Percentiles rank a stretch among this genome's conserved stretches.
Conservation (phyloP, 1,139 yeast genomes). For the Suzukiozyma palmioleophila region DNA sequence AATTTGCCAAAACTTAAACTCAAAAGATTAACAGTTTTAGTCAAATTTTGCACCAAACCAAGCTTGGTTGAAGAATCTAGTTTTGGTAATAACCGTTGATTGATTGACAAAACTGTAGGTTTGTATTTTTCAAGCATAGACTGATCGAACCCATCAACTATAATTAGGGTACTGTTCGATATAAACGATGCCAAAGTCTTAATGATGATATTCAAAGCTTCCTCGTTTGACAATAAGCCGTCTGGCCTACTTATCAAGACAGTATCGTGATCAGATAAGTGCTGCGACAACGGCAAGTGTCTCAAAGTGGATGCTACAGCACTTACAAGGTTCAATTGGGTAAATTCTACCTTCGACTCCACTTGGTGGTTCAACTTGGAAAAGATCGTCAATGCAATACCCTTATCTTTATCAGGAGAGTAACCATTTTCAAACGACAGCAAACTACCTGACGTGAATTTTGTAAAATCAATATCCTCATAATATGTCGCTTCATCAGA, state of each 20-base stretch:
- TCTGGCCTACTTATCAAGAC: constrained; percentile 33
- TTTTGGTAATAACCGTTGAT: background rate
- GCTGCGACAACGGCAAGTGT: constrained; percentile 48
- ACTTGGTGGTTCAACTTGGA: constrained; percentile 17
- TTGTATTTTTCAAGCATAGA: constrained; percentile 10
- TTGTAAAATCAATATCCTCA: background rate
- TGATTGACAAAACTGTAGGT: constrained; percentile 23
- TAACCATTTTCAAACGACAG: constrained; percentile 26
- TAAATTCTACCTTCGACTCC: constrained; percentile 33
- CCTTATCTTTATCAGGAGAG: constrained; percentile 32
- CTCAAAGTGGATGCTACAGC: constrained; percentile 59
- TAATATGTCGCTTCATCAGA: constrained; percentile 7
- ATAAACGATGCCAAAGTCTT: constrained; percentile 31
- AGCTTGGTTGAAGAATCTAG: background rate
- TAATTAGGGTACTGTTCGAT: constrained; percentile 16
- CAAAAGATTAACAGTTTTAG: background rate
- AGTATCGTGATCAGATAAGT: constrained; percentile 36
- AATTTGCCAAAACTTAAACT: constrained; percentile 17
- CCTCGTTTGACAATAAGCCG: constrained; percentile 14
- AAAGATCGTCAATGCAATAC: constrained; percentile 29
- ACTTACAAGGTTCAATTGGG: constrained; percentile 61
- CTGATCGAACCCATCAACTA: constrained; percentile 12
- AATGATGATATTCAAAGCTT: constrained; percentile 21
- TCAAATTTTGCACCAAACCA: background rate
- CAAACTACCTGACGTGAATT: constrained; percentile 4